Percentiles rank a stretch among this genome's conserved stretches.
These are phyloP conservation scores for Deinandra increscens DNA, from an alignment of 129 eudicot genomes.

Conservation along the genomic window DNA sequence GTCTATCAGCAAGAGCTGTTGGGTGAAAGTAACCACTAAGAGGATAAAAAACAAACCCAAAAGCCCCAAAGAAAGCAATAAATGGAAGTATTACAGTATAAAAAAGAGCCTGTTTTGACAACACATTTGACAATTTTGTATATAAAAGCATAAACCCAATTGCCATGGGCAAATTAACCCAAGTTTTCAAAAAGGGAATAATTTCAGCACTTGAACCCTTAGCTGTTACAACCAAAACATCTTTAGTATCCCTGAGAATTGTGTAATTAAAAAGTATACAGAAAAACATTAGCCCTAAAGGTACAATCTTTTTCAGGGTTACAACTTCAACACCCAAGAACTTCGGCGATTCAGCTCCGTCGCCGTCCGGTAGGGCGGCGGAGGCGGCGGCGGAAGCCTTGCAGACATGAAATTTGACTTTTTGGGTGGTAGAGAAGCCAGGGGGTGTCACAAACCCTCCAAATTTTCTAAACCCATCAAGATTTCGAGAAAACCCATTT, in stretches of 20 bases:
- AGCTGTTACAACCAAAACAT: conserved; percentile 97
- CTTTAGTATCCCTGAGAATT: conserved; percentile 92
- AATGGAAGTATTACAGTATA: conserved; percentile 80
- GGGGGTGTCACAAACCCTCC: conserved; percentile 47
- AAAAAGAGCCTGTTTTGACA: conserved; percentile 83
- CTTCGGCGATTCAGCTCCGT: conserved; percentile 47
- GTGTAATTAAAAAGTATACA: conserved; percentile 94
- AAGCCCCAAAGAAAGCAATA: conserved; percentile 97
- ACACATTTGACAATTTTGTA: conserved; percentile 75
- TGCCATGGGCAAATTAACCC: conserved; percentile 99
- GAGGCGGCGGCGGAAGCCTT: conserved; percentile 73
- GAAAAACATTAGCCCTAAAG: conserved; percentile 94
- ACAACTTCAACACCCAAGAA: conserved; percentile 71
- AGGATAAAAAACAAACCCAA: conserved; percentile 96
- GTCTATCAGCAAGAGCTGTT: conserved; percentile 86
- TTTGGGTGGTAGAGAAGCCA: conserved; percentile 27
- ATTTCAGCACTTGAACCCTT: conserved; percentile 98
- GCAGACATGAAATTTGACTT: conserved; percentile 44
- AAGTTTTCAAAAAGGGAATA: conserved; percentile 92
- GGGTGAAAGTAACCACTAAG: conserved; percentile 78
- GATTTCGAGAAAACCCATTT: conserved; percentile 52
- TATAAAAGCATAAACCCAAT: conserved; percentile 92
- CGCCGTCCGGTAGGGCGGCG: conserved; percentile 57
- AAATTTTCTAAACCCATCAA: conserved; percentile 49
- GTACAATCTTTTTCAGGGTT: conserved; percentile 82